Conservation (phyloP, 495 filamentous ascomycete genomes). For the Penicillium soppii region DNA sequence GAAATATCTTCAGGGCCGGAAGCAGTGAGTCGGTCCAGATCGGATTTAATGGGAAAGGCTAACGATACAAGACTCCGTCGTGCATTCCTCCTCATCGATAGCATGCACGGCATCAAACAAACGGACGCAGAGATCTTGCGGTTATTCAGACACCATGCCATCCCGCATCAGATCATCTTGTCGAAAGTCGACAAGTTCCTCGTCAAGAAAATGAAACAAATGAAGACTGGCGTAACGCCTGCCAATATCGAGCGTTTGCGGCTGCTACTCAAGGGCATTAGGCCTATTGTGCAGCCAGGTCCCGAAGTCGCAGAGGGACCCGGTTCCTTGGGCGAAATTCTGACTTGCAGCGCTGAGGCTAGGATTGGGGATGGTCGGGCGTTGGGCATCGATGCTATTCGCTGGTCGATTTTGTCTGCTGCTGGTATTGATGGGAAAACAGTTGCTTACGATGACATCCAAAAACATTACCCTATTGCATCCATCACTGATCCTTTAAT, state of each 20-base stretch:
- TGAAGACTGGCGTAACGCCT: conserved; percentile 29
- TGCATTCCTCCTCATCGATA: conserved; percentile 82
- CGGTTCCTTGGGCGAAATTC: conserved; percentile 50
- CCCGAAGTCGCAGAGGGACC: conserved; percentile 33
- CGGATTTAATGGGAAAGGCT: neutral
- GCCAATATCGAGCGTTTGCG: conserved; percentile 31
- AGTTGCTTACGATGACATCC: too few species aligned
- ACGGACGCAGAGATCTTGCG: conserved; percentile 66
- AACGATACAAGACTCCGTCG: conserved; percentile 53
- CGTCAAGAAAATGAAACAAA: conserved; percentile 29
- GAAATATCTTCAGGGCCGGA: conserved; percentile 73
- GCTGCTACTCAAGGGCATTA: conserved; percentile 23
- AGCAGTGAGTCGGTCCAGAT: conserved; percentile 58
- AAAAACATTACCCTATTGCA: too few species aligned
- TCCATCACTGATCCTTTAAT: too few species aligned
- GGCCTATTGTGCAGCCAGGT: conserved; percentile 32
- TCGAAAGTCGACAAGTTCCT: conserved; percentile 74
- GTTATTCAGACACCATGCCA: conserved; percentile 58
- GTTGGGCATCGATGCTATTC: conserved; percentile 45
- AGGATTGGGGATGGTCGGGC: conserved; percentile 29
- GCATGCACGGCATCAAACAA: conserved; percentile 74
- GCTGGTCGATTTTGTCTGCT: conserved; percentile 53
- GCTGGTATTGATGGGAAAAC: conserved; percentile 48
- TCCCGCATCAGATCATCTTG: conserved; percentile 76
- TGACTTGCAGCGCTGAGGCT: conserved; percentile 45